Evolutionary conservation across 1,284 basidiomycete species (phyloP), one percentile per base, ranked within the genome.

Genomic region (Grifola frondosa): DNA sequence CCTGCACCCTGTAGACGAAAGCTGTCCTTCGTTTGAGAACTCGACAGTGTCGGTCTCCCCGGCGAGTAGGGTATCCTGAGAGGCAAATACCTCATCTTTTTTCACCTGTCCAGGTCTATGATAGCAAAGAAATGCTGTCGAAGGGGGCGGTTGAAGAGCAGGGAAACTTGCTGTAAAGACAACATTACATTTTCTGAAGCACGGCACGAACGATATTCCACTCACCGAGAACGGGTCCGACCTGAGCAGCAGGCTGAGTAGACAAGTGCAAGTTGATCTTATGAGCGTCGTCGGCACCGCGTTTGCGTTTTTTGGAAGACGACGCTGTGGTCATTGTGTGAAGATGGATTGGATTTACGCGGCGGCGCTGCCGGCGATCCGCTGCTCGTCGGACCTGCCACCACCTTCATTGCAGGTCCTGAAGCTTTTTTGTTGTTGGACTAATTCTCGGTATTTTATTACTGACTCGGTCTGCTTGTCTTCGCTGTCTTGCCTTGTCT

Each of bases 161-260:
- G 90, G 89, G 62, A 88, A 91, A 63, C 80, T 84, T 45, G 80
- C 90, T 93, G 62, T 34, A 39, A 29, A 28, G 28, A 10, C 15
- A 26, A 34, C 36, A 30, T 44, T 19, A 36, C 45, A 13, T 15
- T 41, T 28, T 20, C 22, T 9, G 19, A 32, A 10, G 22, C 19
- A 25, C 24, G 16, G 11, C 16, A n/a, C 34, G 33, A 39, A 42
- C 39, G 30, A 44, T 37, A 53, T 53, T 46, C 52, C 41, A 67
- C 77, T 61, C 61, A 89, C 88, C 87, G 53, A 91, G 77, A 22
- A 85, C 75, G 45, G 89, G 88, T 13, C 86, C 88, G 37, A 79
- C 63, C 51, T 75, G 68, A 12, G 66, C 64, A 35, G 67, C 69
- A 29, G 75, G 62, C 48, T 71, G 67, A 38, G 59, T 54, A 24